A percentile compares a stretch with the other conserved stretches of the same genome.
Evolutionary conservation across 2,329 filamentous ascomycete genomes (phyloP).

Genomic region (Alternaria conjuncta): DNA sequence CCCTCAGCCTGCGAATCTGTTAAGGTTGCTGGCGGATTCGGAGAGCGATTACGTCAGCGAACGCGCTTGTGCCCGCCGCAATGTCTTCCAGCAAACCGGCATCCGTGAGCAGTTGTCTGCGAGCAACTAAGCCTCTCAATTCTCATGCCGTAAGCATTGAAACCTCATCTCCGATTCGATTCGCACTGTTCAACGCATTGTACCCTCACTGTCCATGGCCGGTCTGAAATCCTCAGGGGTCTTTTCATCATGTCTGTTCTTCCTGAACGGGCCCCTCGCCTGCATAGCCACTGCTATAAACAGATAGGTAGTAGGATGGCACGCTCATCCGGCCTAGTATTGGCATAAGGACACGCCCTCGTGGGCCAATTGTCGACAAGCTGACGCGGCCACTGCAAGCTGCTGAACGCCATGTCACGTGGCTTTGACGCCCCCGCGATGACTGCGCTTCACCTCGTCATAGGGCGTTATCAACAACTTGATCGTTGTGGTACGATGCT

Average conservation of each 20-base stretch:
- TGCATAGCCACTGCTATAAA: neutral
- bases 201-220: neutral
- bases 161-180: neutral
- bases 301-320: neutral
- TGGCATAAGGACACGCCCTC: neutral
- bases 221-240: neutral
- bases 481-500: neutral
- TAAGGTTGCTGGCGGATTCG: neutral
- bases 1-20: neutral
- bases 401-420: slow-evolving; percentile 12
- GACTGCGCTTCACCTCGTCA: neutral
- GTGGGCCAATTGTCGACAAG: neutral
- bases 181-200: neutral
- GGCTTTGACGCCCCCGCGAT: neutral
- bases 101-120: neutral
- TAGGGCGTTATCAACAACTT: neutral
- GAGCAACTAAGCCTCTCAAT: neutral
- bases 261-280: neutral
- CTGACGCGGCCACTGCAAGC: slow-evolving; percentile 4
- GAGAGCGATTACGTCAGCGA: neutral
- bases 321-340: neutral
- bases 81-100: neutral
- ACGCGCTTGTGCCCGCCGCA: neutral
- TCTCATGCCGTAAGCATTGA: neutral
- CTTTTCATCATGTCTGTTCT: neutral